Evolutionary conservation across 2,329 filamentous ascomycete genomes (phyloP), one percentile per base, ranked within the genome.

Genomic region (Claviceps citrina): DNA sequence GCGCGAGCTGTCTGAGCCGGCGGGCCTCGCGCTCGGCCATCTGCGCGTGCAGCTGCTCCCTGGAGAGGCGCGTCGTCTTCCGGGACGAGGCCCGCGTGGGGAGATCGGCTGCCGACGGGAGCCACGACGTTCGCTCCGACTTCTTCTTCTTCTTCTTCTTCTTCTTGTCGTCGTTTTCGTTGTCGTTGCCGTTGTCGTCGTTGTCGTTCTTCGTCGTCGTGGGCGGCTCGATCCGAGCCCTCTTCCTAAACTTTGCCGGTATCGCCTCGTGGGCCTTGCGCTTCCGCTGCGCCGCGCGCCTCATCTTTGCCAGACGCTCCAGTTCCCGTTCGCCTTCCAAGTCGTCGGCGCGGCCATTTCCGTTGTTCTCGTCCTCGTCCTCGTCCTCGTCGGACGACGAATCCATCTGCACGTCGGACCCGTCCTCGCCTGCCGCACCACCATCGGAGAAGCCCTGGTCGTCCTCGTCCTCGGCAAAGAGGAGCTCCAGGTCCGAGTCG

Each of bases 271-370:
- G 77, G 1, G 80, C 76, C 54, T 89, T 93, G 48, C 85, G 77
- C 61, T 94, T 94, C 57, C 84, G 65, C 38, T 68, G 84, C 3
- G 71, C 75, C 43, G 70, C 60, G 50, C 67, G 73, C 50, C 81
- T 80, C 43, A 73, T 76, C 49, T 77, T 78, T 43, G 81, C 84
- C 50, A 81, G 74, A 47, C 75, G 79, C 60, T 91, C 78, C 40
- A 98, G 59, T 60, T 93, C 85, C 51, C 79, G 81, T 62, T 98
- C 91, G 26, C 91, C 91, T 42, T 84, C 83, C 4, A 91, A 59
- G 31, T 93, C 84, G 48, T 91, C 71, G 22, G 55, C 57, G 40
- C 59, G 62, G 28, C 63, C 59, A 43, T 80, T 68, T 18, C 51
- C 48, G 43, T 80, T 68, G 19, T 51, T 48, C 43, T 85, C 80